Evolutionary conservation across 495 filamentous ascomycete species (phyloP).

Genomic region (Talaromyces ruber): DNA sequence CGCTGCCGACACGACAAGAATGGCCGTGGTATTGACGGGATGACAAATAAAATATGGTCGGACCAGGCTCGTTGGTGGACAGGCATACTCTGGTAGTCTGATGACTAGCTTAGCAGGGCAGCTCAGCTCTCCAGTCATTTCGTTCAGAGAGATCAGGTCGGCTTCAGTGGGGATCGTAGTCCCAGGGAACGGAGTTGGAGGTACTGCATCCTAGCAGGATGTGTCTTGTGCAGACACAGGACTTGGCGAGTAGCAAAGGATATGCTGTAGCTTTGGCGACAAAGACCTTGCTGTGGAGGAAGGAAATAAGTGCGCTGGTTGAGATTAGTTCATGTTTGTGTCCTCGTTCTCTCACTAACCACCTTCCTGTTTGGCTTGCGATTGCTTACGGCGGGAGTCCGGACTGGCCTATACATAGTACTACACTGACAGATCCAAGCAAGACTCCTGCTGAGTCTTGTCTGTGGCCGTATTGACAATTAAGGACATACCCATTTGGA

Average conservation of each 20-base stretch:
- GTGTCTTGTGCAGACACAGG: background rate
- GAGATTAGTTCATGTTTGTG: too few species aligned
- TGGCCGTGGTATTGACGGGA: background rate
- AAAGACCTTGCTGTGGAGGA: background rate
- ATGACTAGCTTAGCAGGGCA: background rate
- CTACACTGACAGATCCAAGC: background rate
- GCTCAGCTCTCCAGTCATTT: background rate
- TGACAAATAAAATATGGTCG: background rate
- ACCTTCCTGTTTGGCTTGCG: background rate
- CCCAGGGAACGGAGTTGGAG: background rate
- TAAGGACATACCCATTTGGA: too few species aligned
- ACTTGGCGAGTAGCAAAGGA: background rate
- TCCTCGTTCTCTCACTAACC: too few species aligned
- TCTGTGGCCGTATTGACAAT: background rate
- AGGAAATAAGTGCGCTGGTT: background rate
- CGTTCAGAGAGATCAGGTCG: background rate
- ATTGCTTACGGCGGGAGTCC: background rate
- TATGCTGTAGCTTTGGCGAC: background rate
- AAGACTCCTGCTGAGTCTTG: background rate
- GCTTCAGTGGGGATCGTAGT: background rate
- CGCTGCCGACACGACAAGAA: background rate
- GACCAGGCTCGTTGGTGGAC: background rate
- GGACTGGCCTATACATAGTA: background rate
- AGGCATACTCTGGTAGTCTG: background rate
- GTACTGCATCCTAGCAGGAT: too few species aligned